phyloP scores from a whole-genome alignment of 306 rosid genomes.

The Hippophae tibetana region DNA sequence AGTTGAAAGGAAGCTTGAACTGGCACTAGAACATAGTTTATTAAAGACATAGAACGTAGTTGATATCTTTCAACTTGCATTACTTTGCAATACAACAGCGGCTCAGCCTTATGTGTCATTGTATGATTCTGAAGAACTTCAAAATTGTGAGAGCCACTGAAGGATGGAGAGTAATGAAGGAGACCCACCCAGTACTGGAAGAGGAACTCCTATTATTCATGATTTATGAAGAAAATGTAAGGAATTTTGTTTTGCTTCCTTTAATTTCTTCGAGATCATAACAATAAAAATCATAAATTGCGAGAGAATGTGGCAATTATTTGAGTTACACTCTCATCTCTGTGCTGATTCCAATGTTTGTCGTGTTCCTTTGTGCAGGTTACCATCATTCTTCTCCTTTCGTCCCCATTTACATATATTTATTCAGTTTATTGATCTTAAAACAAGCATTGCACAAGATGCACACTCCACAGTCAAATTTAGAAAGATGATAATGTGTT shows the following conservation, averaged over 20 bases:
- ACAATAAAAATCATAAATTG: too few species aligned
- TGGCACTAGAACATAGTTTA: slow-evolving; percentile 35
- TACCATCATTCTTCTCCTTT: neutral
- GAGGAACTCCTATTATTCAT: slow-evolving; percentile 40
- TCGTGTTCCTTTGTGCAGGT: slow-evolving; percentile 88
- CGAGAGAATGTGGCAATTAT: slow-evolving; percentile 83
- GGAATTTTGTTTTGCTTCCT: slow-evolving; percentile 1
- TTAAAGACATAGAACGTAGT: slow-evolving; percentile 51
- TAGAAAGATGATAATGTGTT: too few species aligned
- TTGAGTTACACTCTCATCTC: slow-evolving; percentile 76
- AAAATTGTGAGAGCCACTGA: slow-evolving; percentile 51
- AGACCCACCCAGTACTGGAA: slow-evolving; percentile 65
- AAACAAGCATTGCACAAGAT: too few species aligned
- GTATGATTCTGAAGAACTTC: slow-evolving; percentile 42
- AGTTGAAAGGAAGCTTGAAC: slow-evolving; percentile 62
- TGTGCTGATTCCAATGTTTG: slow-evolving; percentile 57
- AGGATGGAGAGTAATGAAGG: slow-evolving; percentile 72
- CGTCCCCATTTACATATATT: neutral
- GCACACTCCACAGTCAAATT: too few species aligned
- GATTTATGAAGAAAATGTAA: slow-evolving; percentile 59
- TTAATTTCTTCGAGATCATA: too few species aligned
- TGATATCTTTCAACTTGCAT: slow-evolving; percentile 73
- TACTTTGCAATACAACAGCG: slow-evolving; percentile 72
- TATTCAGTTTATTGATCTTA: too few species aligned
- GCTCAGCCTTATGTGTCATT: slow-evolving; percentile 71